Conservation (phyloP, 75 land plant genomes). For the Cupressus sempervirens region DNA sequence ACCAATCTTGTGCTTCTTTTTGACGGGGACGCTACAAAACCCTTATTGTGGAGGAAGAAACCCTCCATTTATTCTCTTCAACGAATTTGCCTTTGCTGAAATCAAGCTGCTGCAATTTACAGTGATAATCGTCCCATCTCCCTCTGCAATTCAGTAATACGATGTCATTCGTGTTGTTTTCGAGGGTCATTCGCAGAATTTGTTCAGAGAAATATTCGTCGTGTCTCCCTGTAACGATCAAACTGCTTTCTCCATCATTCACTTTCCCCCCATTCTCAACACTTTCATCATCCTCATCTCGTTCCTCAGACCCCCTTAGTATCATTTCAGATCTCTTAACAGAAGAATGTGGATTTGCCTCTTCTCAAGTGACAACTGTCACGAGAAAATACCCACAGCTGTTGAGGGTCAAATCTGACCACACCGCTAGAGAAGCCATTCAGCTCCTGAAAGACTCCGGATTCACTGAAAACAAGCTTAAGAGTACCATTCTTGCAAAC, state of each 20-base stretch:
- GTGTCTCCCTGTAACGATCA: no score
- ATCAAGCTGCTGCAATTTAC: no score
- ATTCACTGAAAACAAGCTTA: background rate
- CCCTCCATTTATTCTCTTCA: no score
- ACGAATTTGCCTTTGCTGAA: no score
- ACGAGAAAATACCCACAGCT: background rate
- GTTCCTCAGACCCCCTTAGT: background rate
- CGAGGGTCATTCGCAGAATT: no score
- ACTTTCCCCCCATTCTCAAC: background rate
- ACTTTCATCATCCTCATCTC: background rate
- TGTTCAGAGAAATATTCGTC: background rate
- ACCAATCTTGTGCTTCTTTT: no score
- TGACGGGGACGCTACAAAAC: no score
- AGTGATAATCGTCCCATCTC: no score
- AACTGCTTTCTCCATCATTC: background rate
- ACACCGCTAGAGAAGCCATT: background rate
- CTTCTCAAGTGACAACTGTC: background rate
- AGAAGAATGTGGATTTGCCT: background rate
- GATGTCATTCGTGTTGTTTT: no score
- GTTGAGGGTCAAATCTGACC: background rate
- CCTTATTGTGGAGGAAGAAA: background rate
- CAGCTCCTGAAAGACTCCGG: background rate
- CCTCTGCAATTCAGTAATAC: background rate
- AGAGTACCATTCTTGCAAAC: no score
- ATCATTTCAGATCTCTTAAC: background rate